Conservation (phyloP, 805 yeast genomes). For the Sugiyamaella lignohabitans region DNA sequence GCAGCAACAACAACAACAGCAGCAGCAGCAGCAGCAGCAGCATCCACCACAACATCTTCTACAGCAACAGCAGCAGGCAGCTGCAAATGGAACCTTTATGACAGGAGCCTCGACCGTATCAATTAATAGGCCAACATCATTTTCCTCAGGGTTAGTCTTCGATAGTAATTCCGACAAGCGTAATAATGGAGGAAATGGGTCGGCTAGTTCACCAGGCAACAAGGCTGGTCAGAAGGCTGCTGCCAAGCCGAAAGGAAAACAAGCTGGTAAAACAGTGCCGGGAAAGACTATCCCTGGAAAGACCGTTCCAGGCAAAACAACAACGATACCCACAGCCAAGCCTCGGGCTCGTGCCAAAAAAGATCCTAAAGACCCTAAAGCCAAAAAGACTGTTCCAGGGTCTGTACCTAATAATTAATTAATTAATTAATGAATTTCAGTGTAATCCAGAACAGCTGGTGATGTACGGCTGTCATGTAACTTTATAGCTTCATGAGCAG, state of each 20-base stretch:
- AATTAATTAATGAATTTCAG: no score
- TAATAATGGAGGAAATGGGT: background rate
- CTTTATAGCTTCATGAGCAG: no score
- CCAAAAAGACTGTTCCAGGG: background rate
- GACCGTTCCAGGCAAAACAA: background rate
- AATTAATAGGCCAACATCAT: background rate
- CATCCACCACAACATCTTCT: slow-evolving; percentile 24
- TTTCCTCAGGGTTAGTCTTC: background rate
- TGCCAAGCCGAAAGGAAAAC: background rate
- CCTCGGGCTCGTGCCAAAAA: background rate
- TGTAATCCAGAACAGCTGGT: no score
- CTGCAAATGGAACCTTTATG: background rate
- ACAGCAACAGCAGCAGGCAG: slow-evolving; percentile 18
- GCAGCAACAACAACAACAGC: slow-evolving; percentile 30
- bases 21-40: slow-evolving; percentile 25
- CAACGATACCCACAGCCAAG: background rate
- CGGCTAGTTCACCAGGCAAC: background rate
- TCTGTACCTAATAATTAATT: background rate
- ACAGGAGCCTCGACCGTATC: background rate
- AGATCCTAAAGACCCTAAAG: background rate
- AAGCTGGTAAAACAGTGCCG: slow-evolving; percentile 3
- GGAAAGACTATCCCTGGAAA: slow-evolving; percentile 1
- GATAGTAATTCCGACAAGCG: background rate
- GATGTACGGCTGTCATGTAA: no score
- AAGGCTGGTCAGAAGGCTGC: background rate